Conservation (phyloP, 306 rosid genomes). For the Neltuma alba region DNA sequence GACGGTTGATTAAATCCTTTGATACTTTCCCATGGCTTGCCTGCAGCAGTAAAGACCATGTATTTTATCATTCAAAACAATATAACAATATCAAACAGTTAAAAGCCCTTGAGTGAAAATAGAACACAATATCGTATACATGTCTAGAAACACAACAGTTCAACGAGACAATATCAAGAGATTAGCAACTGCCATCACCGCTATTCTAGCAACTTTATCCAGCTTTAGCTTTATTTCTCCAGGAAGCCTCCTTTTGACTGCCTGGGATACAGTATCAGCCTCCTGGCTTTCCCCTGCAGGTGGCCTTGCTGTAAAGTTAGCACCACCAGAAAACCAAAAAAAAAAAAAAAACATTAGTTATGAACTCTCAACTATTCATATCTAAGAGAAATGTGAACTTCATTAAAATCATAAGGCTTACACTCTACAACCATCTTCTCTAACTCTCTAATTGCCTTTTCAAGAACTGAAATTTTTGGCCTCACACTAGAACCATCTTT, state of each 20-base stretch:
- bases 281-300: conserved; percentile 66
- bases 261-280: conserved; percentile 60
- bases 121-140: not conserved
- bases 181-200: conserved; percentile 55
- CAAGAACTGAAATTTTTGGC: conserved; percentile 86
- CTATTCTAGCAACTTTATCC: conserved; percentile 97
- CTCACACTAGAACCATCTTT: conserved; percentile 83
- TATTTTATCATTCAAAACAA: conserved; percentile 8
- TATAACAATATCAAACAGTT: conserved; percentile 7
- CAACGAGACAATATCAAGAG: conserved; percentile 39
- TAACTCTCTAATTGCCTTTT: conserved; percentile 85
- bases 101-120: conserved; percentile 4
- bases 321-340: conserved; percentile 4
- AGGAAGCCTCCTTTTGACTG: conserved; percentile 71
- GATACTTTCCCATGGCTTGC: conserved; percentile 94
- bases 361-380: not conserved
- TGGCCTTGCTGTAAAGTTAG: conserved; percentile 64
- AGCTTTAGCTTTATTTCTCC: conserved; percentile 94
- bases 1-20: conserved; percentile 84
- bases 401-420: conserved; percentile 47
- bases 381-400: conserved; percentile 20
- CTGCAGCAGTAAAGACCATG: conserved; percentile 60
- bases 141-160: conserved; percentile 30
- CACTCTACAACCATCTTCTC: conserved; percentile 97
- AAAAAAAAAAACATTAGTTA: conserved; percentile 4